Base-by-base conservation (phyloP, 306 rosid genomes). In the Arachis hypogaea region DNA sequence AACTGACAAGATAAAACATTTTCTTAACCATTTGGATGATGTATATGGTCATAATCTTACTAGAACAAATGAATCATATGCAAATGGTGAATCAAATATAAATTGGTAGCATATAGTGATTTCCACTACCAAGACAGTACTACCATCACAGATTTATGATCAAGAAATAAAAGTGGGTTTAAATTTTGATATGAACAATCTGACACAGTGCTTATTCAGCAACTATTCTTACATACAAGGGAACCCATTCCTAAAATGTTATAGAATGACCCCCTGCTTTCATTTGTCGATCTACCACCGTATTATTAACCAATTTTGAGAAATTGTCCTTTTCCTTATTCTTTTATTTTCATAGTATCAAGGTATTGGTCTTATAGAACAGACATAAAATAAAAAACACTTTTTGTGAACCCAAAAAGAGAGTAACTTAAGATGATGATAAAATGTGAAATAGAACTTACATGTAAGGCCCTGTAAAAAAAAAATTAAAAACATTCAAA, bases 401-500 rank as follows among this genome's bases (percentile, higher is more conserved):
- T 42, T 6, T 22, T 14, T 29, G 50, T 11, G 50, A 56, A 70
- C 61, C 16, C 11, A 62, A 68, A 63, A 41, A 71, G 41, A 67
- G 18, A 56, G 33, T 67, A 87, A 86, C 86, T 70, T 75, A 44
- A 77, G 38, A 65, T 29, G 33, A 63, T 64, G 84, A 68, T 50
- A 11, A 11, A 67, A 65, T 73, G 59, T 30, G 63, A 68, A 74
- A 74, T 51, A 52, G 73, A 82, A 91, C 97, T 93, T 88, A 93
- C 98, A 93, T 86, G 89, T 91, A 93, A 11, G 98, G 98, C 72
- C 98, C 98, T 93, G 98, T 77, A 87, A 77, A 69, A 74, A 52
- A 66, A 22, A 22, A 22, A 22, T 22, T 78, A 63, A 49, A 47
- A 83, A 77, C 62, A 77, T 66, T 40, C 38, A 76, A 78, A 74